Evolutionary conservation across 495 filamentous ascomycete genomes (phyloP).

Genomic region (Aspergillus incahuasiensis): DNA sequence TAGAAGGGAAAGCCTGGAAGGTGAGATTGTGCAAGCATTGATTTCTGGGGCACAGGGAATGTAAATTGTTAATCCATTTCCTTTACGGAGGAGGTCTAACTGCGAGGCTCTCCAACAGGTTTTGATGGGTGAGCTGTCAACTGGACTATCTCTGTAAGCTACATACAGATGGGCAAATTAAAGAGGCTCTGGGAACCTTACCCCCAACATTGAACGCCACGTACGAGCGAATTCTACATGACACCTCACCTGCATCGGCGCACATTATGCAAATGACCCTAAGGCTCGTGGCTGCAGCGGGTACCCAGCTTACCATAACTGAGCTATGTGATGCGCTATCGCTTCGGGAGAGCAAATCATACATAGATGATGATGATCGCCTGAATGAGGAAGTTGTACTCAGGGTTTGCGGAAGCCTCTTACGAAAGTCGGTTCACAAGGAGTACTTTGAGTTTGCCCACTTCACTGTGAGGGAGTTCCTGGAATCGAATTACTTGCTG

Average conservation of each 20-base stretch:
- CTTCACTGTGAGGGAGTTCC: neutral
- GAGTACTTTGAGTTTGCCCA: neutral
- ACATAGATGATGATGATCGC: neutral
- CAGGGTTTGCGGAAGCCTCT: neutral
- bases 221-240: neutral
- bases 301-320: neutral
- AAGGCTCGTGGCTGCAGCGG: neutral
- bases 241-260: neutral
- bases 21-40: neutral
- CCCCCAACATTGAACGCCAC: neutral
- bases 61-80: neutral
- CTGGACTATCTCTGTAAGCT: neutral
- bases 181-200: neutral
- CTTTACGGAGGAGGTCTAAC: too few species aligned
- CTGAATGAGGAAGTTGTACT: neutral
- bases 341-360: neutral
- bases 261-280: neutral
- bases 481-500: neutral
- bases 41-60: neutral
- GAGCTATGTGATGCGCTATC: constrained; percentile 1
- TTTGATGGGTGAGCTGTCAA: neutral
- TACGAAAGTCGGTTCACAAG: neutral
- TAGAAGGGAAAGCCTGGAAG: neutral
- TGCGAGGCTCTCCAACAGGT: neutral
- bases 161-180: neutral